Conservation (phyloP, 164 flowering plant species). For the Tetrastigma voinierianum region DNA sequence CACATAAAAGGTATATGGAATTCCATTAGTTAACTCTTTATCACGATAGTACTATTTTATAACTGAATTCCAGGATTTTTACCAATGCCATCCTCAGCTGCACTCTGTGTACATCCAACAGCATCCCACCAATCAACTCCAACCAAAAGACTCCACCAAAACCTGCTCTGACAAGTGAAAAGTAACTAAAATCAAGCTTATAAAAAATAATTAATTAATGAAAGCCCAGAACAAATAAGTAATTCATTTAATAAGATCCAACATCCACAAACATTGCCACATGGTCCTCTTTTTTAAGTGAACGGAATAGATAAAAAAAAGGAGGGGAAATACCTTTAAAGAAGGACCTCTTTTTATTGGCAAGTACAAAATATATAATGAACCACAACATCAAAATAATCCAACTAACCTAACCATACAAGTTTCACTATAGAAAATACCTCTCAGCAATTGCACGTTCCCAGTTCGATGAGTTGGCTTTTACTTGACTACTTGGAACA, state of each 20-base stretch:
- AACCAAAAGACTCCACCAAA: constrained; percentile 99
- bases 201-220: constrained; percentile 1
- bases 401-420: too few relatives aligned
- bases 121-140: constrained; percentile 99
- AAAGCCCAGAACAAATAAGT: too few relatives aligned
- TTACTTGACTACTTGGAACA: constrained; percentile 61
- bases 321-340: too few relatives aligned
- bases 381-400: too few relatives aligned
- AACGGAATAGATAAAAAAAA: too few relatives aligned
- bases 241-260: too few relatives aligned
- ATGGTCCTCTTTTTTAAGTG: too few relatives aligned
- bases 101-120: constrained; percentile 98
- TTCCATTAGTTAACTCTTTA: background rate
- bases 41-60: background rate
- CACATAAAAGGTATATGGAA: background rate
- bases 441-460: constrained; percentile 99
- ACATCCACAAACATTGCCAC: too few relatives aligned
- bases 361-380: too few relatives aligned
- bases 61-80: constrained; percentile 12
- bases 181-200: constrained; percentile 2
- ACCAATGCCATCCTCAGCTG: constrained; percentile 99
- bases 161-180: constrained; percentile 44
- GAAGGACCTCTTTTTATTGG: too few relatives aligned
- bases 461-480: constrained; percentile 78
- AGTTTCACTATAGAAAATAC: constrained; percentile 26